Evolutionary conservation across 2,329 filamentous ascomycete species (phyloP).

Genomic region (Xylaria digitata): DNA sequence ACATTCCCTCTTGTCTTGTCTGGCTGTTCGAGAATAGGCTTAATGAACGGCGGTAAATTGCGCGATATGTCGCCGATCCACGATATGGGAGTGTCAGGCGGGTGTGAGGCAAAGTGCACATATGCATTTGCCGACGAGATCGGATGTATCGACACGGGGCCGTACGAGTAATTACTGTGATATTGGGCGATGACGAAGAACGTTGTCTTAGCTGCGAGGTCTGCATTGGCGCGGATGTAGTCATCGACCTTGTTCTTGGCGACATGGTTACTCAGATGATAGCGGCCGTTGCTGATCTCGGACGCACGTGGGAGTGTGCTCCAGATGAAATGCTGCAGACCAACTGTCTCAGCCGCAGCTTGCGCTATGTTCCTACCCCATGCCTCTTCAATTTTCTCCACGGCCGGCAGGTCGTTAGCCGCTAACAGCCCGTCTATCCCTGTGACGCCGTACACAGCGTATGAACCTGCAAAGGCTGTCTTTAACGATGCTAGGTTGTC

Average conservation of each 20-base stretch:
- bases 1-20: conserved; percentile 30
- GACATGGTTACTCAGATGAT: conserved; percentile 12
- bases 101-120: conserved; percentile 34
- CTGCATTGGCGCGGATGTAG: conserved; percentile 31
- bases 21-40: conserved; percentile 33
- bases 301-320: conserved; percentile 30
- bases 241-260: conserved; percentile 32
- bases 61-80: conserved; percentile 34
- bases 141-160: conserved; percentile 23
- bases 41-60: conserved; percentile 28
- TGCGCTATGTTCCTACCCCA: conserved; percentile 35
- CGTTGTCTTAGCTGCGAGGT: conserved; percentile 33
- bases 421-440: conserved; percentile 11
- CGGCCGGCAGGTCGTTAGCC: conserved; percentile 5
- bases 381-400: conserved; percentile 10
- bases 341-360: conserved; percentile 26
- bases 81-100: conserved; percentile 26
- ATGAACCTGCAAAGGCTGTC: conserved; percentile 29
- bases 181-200: conserved; percentile 30
- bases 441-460: conserved; percentile 35
- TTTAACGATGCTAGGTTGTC: conserved; percentile 22
- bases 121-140: conserved; percentile 31
- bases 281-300: conserved; percentile 29
- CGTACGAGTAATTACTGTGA: conserved; percentile 30
- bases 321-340: conserved; percentile 35